Evolutionary conservation across 1,284 basidiomycete species (phyloP), one percentile per base, ranked within the genome.

Genomic region (Athelia sp.): DNA sequence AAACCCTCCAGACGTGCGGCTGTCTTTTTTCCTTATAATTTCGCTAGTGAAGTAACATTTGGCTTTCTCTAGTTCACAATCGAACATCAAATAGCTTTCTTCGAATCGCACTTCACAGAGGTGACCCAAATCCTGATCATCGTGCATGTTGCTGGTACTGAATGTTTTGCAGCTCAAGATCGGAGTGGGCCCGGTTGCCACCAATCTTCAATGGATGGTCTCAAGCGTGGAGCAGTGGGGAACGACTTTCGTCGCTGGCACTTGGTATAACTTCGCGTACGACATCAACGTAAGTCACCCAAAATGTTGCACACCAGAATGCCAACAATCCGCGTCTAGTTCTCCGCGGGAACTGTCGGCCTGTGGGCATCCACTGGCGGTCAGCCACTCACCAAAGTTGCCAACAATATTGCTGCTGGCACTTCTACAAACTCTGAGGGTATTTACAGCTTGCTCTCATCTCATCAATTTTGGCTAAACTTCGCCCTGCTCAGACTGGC

Each of bases 41-140:
- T 29, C 13, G 26, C 6, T 6, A 29, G 26, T 13, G 4, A 13
- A 29, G 26, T n/a, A n/a, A 29, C 26, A 29, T 8, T 44, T 29
- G 29, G 29, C 22, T 32, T 36, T 52, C 4, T 45, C 18, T 53
- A 78, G 75, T 66, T 73, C 15, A 70, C 74, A 6, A 62, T 75
- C 19, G 79, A 84, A 58, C 80, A 84, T 55, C 81, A 84, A 62
- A 75, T 72, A 46, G 47, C 66, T 45, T 83, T 84, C 73, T 84
- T 83, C 57, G 81, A 83, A 63, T 80, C 76, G 43, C 81, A 82
- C 61, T 84, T 82, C 63, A 83, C 80, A 3, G 81, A 81, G 68
- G 75, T 74, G 50, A 45, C 59, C n/a, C n/a, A n/a, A n/a, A n/a
- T n/a, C n/a, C n/a, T n/a, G n/a, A n/a, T 29, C 26, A 29, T 29